Percentiles rank a stretch among this genome's conserved stretches.
phyloP scores from a whole-genome alignment of 345 rosid genomes.

The Firmiana major region DNA sequence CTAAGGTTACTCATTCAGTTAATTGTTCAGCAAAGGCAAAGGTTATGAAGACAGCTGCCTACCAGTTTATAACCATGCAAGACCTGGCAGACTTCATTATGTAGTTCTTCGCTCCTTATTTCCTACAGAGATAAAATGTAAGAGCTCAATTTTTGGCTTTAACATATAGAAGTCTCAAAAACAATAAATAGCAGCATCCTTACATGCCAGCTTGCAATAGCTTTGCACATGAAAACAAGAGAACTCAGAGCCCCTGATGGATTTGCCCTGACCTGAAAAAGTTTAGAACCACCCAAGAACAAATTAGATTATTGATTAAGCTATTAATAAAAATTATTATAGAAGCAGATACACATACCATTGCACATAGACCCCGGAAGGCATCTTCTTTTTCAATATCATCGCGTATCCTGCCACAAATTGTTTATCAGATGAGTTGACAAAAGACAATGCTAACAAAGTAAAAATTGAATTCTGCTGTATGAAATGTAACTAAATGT shows the following conservation, averaged over 20 bases:
- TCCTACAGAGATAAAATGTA: conserved; percentile 36
- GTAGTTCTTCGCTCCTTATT: conserved; percentile 81
- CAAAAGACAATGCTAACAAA: not conserved
- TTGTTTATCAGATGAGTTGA: conserved; percentile 3
- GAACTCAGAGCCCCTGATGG: conserved; percentile 91
- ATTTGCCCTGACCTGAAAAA: conserved; percentile 75
- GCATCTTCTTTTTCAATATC: conserved; percentile 99
- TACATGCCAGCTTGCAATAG: conserved; percentile 98
- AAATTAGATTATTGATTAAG: not conserved
- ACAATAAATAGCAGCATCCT: conserved; percentile 20
- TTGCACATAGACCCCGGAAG: conserved; percentile 92
- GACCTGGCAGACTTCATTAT: conserved; percentile 84
- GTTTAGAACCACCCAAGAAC: conserved; percentile 9
- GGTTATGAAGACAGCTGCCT: conserved; percentile 5
- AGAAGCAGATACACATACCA: conserved; percentile 46
- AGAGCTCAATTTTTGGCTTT: not conserved
- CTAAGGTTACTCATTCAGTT: not conserved
- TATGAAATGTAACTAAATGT: not conserved
- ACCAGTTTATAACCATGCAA: conserved; percentile 93
- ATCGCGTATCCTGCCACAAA: conserved; percentile 78
- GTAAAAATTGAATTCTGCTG: not conserved
- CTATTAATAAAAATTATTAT: not conserved
- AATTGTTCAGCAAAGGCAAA: not conserved
- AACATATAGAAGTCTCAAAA: not conserved
- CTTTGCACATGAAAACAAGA: conserved; percentile 78